Evolutionary conservation across 1,139 yeast species (phyloP), one percentile per base, ranked within the genome.

Genomic region (Yamadazyma sp.): DNA sequence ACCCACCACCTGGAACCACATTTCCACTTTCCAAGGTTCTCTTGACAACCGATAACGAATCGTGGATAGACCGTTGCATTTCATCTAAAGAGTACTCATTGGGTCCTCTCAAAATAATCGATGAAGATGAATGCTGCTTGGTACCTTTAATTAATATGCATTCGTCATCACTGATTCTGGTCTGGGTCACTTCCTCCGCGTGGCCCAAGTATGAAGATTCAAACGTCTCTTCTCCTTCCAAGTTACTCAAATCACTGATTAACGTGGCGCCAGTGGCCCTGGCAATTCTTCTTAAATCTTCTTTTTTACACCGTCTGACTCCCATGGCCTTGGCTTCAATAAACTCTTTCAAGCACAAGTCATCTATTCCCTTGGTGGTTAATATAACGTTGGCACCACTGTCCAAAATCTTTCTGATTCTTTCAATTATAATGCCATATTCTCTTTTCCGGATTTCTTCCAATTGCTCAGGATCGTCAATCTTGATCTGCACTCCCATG

Each of bases 1-100:
- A 96, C 46, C 99, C 99, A 47, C 98, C 99, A 42, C 99, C 99
- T 33, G 98, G 97, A 8, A 94, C 98, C 41, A 94, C 94, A 50
- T 78, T 68, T 12, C 97, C 97, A 56, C 94, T 82, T 66, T 94
- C 99, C 51, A 94, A 77, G 13, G 98, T 89, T 61, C 98, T 82
- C 70, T 94, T 94, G 33, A 94, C 96, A 28, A 92, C 98, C 33
- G 90, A 83, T 51, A 94, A 73, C 1, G 98, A 87, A 62, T 94
- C 99, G 57, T 89, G 97, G 43, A 94, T 65, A 2, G 96, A 87
- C 64, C 99, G 80, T 68, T 94, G 97, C 97, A 94, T 92, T 70
- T 94, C 99, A 63, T 94, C 99, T 50, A 94, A 75, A 31, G 95
- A 85, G 62, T 85, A 92, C 62, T 92, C 98, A 62, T 94, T 94